These are phyloP conservation scores for Coemansia sp. DNA, from an alignment of 192 early-diverging fungal species.

Conservation along the genomic window DNA sequence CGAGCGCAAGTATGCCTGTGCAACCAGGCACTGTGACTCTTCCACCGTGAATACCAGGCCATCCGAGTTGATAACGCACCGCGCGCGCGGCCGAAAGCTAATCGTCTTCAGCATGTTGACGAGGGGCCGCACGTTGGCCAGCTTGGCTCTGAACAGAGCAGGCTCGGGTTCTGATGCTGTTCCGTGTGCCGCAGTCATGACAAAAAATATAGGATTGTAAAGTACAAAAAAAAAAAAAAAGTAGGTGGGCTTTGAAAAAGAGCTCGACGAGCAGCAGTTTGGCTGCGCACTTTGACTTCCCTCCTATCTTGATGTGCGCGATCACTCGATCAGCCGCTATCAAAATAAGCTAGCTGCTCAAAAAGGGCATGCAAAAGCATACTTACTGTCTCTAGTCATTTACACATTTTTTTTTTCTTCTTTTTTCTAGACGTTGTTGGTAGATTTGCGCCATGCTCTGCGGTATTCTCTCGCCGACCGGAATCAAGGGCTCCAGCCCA, in stretches of 20 bases:
- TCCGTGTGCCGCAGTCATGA: neutral
- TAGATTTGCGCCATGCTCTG: neutral
- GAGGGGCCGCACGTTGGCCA: conserved; percentile 56
- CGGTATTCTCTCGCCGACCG: neutral
- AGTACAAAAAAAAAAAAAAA: neutral
- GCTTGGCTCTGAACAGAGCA: conserved; percentile 34
- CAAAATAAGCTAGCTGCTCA: neutral
- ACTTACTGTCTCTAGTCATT: neutral
- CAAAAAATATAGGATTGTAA: neutral
- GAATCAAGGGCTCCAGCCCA: neutral
- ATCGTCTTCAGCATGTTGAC: conserved; percentile 60
- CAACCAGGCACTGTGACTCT: conserved; percentile 49
- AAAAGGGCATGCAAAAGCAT: neutral
- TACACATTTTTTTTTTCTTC: neutral
- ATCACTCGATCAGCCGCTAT: neutral
- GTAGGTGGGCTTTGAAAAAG: neutral
- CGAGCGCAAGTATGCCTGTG: conserved; percentile 45
- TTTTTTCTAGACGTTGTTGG: neutral
- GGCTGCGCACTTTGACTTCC: conserved; percentile 2
- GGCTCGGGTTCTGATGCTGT: conserved; percentile 4
- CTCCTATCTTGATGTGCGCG: neutral
- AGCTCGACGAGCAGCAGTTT: no score
- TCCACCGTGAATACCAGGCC: conserved; percentile 50
- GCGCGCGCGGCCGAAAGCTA: conserved; percentile 34
- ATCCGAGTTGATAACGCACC: conserved; percentile 36